Evolutionary conservation across 805 yeast species (phyloP).

Genomic region (Blastobotrys americana): DNA sequence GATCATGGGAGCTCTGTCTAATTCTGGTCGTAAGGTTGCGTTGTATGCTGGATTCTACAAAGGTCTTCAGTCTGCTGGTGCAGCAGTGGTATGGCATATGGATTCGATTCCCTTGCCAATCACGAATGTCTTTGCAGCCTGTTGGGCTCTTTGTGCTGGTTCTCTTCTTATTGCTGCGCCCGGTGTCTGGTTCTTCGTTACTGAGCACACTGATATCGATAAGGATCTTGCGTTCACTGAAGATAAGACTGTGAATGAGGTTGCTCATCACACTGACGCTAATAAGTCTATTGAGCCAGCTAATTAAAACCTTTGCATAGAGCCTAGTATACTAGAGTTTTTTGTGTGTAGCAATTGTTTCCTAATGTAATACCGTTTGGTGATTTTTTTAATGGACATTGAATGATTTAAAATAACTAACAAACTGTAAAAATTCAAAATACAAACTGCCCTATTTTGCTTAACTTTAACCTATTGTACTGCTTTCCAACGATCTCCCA

Average conservation of each 20-base stretch:
- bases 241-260: conserved; percentile 10
- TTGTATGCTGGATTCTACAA: conserved; percentile 54
- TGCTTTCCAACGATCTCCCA: no score
- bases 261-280: conserved; percentile 6
- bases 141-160: conserved; percentile 41
- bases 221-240: conserved; percentile 6
- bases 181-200: conserved; percentile 4
- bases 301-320: no score
- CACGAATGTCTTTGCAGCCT: conserved; percentile 38
- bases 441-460: no score
- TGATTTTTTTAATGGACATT: no score
- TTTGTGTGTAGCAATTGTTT: no score
- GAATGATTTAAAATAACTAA: no score
- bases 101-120: conserved; percentile 37
- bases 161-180: conserved; percentile 7
- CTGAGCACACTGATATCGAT: conserved; percentile 10
- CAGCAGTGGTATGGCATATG: conserved; percentile 52
- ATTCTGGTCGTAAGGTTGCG: conserved; percentile 47
- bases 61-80: conserved; percentile 55
- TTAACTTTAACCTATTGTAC: no score
- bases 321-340: no score
- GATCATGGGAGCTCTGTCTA: conserved; percentile 51
- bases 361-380: no score
- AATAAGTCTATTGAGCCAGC: no score
- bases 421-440: no score